Conservation (phyloP, 495 filamentous ascomycete species). For the Annulohypoxylon nitens region DNA sequence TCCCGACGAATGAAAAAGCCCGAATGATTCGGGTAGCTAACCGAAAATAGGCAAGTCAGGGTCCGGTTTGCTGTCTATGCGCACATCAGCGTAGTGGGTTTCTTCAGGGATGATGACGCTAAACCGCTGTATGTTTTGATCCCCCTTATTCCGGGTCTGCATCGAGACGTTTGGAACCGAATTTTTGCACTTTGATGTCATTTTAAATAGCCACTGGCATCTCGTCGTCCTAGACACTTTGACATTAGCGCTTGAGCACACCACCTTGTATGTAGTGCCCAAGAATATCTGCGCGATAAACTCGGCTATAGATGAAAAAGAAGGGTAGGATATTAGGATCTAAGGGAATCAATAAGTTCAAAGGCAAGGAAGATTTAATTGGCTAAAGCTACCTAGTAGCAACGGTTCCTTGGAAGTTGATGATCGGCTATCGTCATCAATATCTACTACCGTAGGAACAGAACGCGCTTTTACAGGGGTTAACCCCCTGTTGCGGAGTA, state of each 20-base stretch:
- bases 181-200: constrained; percentile 26
- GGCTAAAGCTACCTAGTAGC: constrained; percentile 1
- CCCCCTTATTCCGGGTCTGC: constrained; percentile 31
- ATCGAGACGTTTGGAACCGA: constrained; percentile 10
- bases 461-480: constrained; percentile 26
- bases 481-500: constrained; percentile 23
- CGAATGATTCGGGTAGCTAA: constrained; percentile 24
- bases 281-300: constrained; percentile 11
- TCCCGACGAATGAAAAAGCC: constrained; percentile 19
- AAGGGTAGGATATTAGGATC: constrained; percentile 31
- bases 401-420: constrained; percentile 9
- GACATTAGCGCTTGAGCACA: background rate
- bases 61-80: background rate
- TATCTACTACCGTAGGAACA: constrained; percentile 31
- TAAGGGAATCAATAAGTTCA: constrained; percentile 30
- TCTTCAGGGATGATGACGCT: constrained; percentile 48
- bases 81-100: constrained; percentile 1
- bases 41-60: constrained; percentile 25
- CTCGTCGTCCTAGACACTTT: constrained; percentile 7
- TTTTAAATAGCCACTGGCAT: background rate
- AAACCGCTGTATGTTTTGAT: constrained; percentile 16
- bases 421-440: constrained; percentile 34
- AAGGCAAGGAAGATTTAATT: constrained; percentile 11
- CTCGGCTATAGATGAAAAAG: constrained; percentile 6
- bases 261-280: background rate